phyloP scores from a whole-genome alignment of 345 rosid genomes.

The Bruguiera sexangula region DNA sequence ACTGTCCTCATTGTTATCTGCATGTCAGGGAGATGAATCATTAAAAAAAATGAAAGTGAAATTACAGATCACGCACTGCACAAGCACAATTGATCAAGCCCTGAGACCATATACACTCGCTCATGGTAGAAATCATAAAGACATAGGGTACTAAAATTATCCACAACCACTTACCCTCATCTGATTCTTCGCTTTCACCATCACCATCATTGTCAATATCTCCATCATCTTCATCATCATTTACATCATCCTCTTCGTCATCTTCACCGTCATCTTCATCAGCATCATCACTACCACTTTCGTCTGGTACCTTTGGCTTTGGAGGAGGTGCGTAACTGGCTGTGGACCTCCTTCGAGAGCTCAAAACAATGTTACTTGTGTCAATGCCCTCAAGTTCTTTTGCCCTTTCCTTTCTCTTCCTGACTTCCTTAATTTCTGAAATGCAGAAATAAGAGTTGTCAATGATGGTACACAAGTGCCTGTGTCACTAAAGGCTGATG shows the following conservation, averaged over 20 bases:
- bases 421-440: conserved; percentile 84
- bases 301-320: conserved; percentile 60
- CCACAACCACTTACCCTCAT: conserved; percentile 39
- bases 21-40: conserved; percentile 5
- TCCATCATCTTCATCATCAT: conserved; percentile 31
- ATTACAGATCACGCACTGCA: too few relatives aligned
- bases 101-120: neutral
- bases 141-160: neutral
- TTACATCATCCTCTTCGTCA: conserved; percentile 28
- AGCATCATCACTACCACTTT: conserved; percentile 46
- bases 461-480: neutral
- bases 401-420: conserved; percentile 59
- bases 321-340: conserved; percentile 62
- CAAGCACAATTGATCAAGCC: too few relatives aligned
- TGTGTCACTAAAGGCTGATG: neutral
- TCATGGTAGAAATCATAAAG: neutral
- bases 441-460: conserved; percentile 3
- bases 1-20: conserved; percentile 35
- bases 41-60: too few relatives aligned
- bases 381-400: conserved; percentile 90
- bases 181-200: conserved; percentile 35
- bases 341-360: conserved; percentile 73
- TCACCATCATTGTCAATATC: conserved; percentile 15
- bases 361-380: conserved; percentile 70
- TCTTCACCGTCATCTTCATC: conserved; percentile 39